phyloP scores from a whole-genome alignment of 2,329 filamentous ascomycete species.

The Clarireedia sp. region DNA sequence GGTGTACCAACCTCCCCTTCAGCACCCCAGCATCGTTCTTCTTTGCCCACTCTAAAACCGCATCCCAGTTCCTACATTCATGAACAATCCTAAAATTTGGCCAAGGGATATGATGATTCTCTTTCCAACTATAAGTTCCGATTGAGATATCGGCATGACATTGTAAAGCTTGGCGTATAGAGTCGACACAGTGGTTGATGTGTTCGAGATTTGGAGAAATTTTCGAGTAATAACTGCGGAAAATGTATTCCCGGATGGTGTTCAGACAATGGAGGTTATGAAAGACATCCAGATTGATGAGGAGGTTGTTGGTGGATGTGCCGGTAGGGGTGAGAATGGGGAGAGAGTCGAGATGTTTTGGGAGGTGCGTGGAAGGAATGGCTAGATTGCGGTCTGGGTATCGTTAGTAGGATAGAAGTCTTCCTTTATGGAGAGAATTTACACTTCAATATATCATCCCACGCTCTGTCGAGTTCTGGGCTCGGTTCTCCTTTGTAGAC shows the following conservation, averaged over 20 bases:
- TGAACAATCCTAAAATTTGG: background rate
- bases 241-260: background rate
- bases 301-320: background rate
- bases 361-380: background rate
- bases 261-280: background rate
- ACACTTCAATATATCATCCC: background rate
- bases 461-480: background rate
- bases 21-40: background rate
- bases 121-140: background rate
- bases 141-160: background rate
- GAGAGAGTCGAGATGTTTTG: background rate
- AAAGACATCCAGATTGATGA: background rate
- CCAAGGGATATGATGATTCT: background rate
- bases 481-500: background rate
- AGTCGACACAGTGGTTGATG: background rate
- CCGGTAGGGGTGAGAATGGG: background rate
- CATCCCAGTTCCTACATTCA: background rate
- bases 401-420: too few relatives aligned
- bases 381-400: too few relatives aligned
- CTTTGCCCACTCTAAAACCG: background rate
- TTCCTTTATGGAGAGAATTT: too few relatives aligned
- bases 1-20: background rate
- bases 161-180: background rate
- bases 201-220: background rate
- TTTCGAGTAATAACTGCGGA: background rate